phyloP scores from a whole-genome alignment of 1,284 basidiomycete species.

The Ustilago vetiveriae region DNA sequence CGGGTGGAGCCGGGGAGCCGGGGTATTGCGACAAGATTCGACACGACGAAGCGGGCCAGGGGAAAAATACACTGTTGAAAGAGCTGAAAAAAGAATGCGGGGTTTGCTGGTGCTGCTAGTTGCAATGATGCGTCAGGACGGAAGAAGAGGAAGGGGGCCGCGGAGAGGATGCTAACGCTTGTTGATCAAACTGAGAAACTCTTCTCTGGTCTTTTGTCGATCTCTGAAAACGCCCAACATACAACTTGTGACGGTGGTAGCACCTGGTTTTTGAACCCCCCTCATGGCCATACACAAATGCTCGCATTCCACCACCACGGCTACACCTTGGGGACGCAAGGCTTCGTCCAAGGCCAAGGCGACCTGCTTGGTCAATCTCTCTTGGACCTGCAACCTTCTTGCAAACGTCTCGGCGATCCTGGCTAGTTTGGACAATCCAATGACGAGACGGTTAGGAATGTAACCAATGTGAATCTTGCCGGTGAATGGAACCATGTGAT shows the following conservation, averaged over 20 bases:
- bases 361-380: constrained; percentile 96
- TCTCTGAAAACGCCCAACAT: constrained; percentile 98
- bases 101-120: constrained; percentile 1
- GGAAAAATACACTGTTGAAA: constrained; percentile 25
- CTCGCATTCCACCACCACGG: constrained; percentile 80
- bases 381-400: constrained; percentile 94
- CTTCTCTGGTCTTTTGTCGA: constrained; percentile 96
- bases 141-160: neutral
- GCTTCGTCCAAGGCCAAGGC: constrained; percentile 97
- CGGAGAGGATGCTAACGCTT: too few species aligned
- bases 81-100: constrained; percentile 5
- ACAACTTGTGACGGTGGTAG: constrained; percentile 94
- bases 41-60: too few species aligned
- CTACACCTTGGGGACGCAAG: constrained; percentile 95
- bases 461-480: constrained; percentile 83
- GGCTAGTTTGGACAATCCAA: constrained; percentile 96
- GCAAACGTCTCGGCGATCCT: constrained; percentile 98
- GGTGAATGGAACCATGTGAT: constrained; percentile 97
- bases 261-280: constrained; percentile 97
- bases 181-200: constrained; percentile 70
- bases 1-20: too few species aligned
- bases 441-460: constrained; percentile 93
- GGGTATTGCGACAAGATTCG: too few species aligned
- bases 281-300: constrained; percentile 99
- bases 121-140: too few species aligned